Conservation (phyloP, 1,139 yeast species). For the Geotrichum fermentans region DNA sequence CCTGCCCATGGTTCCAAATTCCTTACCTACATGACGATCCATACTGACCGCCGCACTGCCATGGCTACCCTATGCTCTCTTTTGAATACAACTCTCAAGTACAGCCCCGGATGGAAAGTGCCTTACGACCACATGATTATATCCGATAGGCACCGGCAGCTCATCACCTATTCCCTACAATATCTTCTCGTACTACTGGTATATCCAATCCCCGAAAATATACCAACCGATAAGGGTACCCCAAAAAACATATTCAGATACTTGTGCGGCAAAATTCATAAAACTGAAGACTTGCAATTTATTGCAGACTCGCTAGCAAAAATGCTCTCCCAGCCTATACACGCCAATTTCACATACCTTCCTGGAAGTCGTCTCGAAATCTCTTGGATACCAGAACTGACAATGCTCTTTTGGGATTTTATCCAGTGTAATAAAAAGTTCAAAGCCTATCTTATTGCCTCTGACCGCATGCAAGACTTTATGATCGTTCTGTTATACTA, state of each 20-base stretch:
- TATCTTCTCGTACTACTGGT: constrained; percentile 57
- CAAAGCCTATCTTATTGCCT: constrained; percentile 45
- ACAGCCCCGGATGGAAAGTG: constrained; percentile 41
- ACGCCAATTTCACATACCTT: constrained; percentile 33
- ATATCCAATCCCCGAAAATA: constrained; percentile 53
- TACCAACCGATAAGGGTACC: constrained; percentile 8
- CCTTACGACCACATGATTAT: constrained; percentile 38
- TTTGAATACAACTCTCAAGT: constrained; percentile 48
- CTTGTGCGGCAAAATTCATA: constrained; percentile 37
- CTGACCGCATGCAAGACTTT: constrained; percentile 50
- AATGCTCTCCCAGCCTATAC: constrained; percentile 34
- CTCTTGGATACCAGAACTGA: constrained; percentile 44
- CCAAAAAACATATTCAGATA: constrained; percentile 34
- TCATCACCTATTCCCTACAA: constrained; percentile 58
- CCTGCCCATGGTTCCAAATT: constrained; percentile 54
- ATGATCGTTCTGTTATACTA: constrained; percentile 54
- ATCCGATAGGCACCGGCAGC: constrained; percentile 48
- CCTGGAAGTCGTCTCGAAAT: constrained; percentile 35
- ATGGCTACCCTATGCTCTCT: constrained; percentile 62
- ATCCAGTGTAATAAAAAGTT: constrained; percentile 57
- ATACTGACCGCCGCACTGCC: constrained; percentile 47
- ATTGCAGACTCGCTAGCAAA: constrained; percentile 40
- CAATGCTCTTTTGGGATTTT: constrained; percentile 70
- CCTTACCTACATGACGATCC: constrained; percentile 54
- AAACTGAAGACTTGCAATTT: constrained; percentile 43